A percentile compares a stretch with the other conserved stretches of the same genome.
Evolutionary conservation across 176 grass and related monocot genomes (phyloP).

Genomic region (Olyra latifolia): DNA sequence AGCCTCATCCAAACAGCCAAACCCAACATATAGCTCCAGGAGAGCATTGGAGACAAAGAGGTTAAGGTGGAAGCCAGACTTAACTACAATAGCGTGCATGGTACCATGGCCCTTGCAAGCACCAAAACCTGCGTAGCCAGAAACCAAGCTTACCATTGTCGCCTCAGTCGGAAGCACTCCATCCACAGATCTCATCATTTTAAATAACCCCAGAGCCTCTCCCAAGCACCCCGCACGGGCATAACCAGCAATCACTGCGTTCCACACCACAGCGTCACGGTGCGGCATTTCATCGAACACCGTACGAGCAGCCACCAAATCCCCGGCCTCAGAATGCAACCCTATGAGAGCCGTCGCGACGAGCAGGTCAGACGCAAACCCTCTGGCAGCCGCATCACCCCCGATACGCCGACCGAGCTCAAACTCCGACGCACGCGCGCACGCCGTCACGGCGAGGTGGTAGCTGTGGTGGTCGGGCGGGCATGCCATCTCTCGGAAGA

Average conservation of each 20-base stretch:
- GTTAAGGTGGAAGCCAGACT: conserved; percentile 39
- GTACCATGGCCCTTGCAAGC: conserved; percentile 6
- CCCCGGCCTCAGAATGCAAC: conserved; percentile 36
- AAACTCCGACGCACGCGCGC: conserved; percentile 31
- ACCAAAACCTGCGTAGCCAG: conserved; percentile 31
- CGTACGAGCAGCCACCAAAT: conserved; percentile 34
- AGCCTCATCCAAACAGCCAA: conserved; percentile 44
- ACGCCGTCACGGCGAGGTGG: conserved; percentile 59
- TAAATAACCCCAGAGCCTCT: conserved; percentile 40
- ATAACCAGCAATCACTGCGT: conserved; percentile 57
- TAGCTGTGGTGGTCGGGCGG: conserved; percentile 51
- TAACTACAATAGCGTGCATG: conserved; percentile 42
- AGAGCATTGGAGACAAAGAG: conserved; percentile 56
- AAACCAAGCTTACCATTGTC: conserved; percentile 59
- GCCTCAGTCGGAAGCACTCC: conserved; percentile 33
- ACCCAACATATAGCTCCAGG: conserved; percentile 47
- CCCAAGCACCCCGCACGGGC: conserved; percentile 18
- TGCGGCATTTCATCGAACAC: conserved; percentile 61
- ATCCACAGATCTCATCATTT: conserved; percentile 36
- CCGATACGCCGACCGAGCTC: conserved; percentile 17
- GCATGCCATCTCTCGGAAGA: conserved; percentile 45
- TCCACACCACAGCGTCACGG: conserved; percentile 57
- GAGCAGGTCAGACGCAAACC: conserved; percentile 50
- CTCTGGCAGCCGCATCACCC: neutral
- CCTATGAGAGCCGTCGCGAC: conserved; percentile 55